These are phyloP conservation scores for Lasiodiplodia sp. DNA, from an alignment of 2,329 filamentous ascomycete species.

Conservation along the genomic window DNA sequence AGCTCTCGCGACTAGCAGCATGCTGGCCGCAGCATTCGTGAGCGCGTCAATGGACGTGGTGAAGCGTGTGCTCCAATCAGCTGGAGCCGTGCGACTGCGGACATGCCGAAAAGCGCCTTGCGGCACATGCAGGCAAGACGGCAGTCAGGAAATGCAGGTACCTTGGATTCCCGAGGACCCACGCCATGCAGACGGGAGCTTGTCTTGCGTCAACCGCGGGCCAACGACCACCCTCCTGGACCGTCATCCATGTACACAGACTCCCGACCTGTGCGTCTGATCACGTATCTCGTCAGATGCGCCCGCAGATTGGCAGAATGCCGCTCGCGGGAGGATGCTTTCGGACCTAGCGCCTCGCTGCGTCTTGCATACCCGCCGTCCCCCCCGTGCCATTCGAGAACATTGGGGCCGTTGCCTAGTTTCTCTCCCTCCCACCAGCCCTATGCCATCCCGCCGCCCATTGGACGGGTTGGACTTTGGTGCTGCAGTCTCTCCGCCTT, in stretches of 20 bases:
- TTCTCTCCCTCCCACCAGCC: background rate
- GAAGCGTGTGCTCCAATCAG: background rate
- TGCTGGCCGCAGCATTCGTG: background rate
- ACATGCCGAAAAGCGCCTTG: slow-evolving; percentile 21
- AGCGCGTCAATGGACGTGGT: background rate
- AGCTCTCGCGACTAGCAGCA: background rate
- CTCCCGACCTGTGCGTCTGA: slow-evolving; percentile 22
- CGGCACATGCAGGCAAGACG: slow-evolving; percentile 21
- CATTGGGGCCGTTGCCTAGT: slow-evolving; percentile 18
- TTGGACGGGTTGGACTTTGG: background rate
- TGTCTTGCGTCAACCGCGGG: slow-evolving; percentile 18
- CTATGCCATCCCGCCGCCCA: background rate
- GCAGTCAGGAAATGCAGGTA: slow-evolving; percentile 24
- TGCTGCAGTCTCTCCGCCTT: background rate
- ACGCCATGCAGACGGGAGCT: slow-evolving; percentile 20
- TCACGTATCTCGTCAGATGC: slow-evolving; percentile 15
- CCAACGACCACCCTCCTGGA: slow-evolving; percentile 13
- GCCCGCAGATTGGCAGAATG: background rate
- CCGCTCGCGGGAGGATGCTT: slow-evolving; percentile 1
- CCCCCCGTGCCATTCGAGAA: background rate
- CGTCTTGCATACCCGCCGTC: slow-evolving; percentile 8
- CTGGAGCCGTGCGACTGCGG: slow-evolving; percentile 1
- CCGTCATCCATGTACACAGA: slow-evolving; percentile 2
- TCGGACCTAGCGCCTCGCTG: slow-evolving; percentile 1
- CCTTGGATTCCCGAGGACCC: slow-evolving; percentile 15